phyloP scores from a whole-genome alignment of 148 eudicot species.

The Cornus kousa region DNA sequence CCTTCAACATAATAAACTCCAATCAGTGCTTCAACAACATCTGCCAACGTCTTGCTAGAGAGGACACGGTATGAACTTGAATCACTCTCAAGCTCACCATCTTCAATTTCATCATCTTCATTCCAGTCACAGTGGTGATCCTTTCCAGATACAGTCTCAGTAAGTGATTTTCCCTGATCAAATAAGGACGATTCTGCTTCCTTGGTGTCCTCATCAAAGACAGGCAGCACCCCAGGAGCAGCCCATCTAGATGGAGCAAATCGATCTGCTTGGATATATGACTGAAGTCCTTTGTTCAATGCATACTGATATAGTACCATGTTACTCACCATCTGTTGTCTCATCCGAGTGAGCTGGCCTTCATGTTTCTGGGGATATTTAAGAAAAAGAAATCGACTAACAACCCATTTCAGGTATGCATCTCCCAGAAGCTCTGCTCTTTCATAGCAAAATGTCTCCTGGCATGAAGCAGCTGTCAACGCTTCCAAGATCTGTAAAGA shows the following conservation, averaged over 20 bases:
- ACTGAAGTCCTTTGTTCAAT: slow-evolving; percentile 76
- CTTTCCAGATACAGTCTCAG: slow-evolving; percentile 30
- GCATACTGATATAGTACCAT: slow-evolving; percentile 85
- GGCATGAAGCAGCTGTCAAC: slow-evolving; percentile 98
- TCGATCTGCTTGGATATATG: slow-evolving; percentile 95
- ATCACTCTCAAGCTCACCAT: slow-evolving; percentile 94
- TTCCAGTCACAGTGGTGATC: slow-evolving; percentile 28
- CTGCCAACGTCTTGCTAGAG: slow-evolving; percentile 96
- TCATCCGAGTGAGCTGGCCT: slow-evolving; percentile 98
- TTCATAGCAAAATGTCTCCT: slow-evolving; percentile 97
- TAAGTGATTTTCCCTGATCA: slow-evolving; percentile 36
- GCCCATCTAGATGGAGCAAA: slow-evolving; percentile 99
- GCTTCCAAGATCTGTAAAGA: slow-evolving; percentile 87
- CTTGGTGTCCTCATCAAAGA: slow-evolving; percentile 88
- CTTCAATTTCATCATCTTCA: slow-evolving; percentile 85
- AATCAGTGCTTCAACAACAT: slow-evolving; percentile 95
- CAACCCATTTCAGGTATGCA: slow-evolving; percentile 98
- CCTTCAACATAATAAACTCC: slow-evolving; percentile 98
- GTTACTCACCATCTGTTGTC: slow-evolving; percentile 99
- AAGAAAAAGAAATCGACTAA: slow-evolving; percentile 85
- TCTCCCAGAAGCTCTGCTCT: slow-evolving; percentile 99
- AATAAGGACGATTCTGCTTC: slow-evolving; percentile 66
- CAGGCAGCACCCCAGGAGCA: slow-evolving; percentile 98
- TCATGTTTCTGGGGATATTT: slow-evolving; percentile 96
- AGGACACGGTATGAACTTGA: slow-evolving; percentile 89